These are phyloP conservation scores for Blastobotrys terrestris DNA, from an alignment of 805 yeast genomes.

Conservation along the genomic window DNA sequence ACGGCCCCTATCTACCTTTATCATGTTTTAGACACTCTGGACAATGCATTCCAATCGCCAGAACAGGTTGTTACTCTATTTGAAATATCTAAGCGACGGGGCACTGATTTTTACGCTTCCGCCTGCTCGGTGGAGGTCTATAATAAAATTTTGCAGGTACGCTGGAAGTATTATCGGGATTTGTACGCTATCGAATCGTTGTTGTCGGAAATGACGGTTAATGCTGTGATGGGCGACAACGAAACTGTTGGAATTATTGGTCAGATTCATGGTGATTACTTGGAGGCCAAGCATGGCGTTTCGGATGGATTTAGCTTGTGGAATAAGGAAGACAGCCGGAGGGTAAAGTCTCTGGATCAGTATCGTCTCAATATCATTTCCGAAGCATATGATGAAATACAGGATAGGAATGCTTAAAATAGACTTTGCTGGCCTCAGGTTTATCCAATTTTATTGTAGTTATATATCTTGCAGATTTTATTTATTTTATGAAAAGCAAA, in stretches of 20 bases:
- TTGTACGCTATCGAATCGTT: conserved; percentile 30
- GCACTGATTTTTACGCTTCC: conserved; percentile 33
- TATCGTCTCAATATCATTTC: conserved; percentile 14
- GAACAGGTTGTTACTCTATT: conserved; percentile 34
- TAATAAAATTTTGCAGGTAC: conserved; percentile 32
- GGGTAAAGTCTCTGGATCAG: conserved; percentile 22
- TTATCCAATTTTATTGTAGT: too few species aligned
- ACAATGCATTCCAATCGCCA: conserved; percentile 24
- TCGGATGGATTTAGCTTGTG: conserved; percentile 19
- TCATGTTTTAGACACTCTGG: conserved; percentile 18
- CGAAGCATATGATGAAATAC: not conserved
- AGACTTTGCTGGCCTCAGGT: too few species aligned
- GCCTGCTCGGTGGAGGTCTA: conserved; percentile 37
- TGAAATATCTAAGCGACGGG: conserved; percentile 30
- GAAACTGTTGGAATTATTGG: conserved; percentile 30
- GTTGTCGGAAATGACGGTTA: conserved; percentile 37
- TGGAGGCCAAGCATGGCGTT: conserved; percentile 22
- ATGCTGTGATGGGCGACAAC: conserved; percentile 35
- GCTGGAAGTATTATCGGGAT: conserved; percentile 38
- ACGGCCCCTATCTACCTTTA: conserved; percentile 17
- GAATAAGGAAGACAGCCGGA: conserved; percentile 25
- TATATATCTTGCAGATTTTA: too few species aligned
- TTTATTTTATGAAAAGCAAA: too few species aligned
- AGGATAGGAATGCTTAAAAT: not conserved
- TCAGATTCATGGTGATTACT: conserved; percentile 22